Evolutionary conservation across 225 moss, liverwort and hornwort species (phyloP).

Genomic region (Physcomitrium patens): DNA sequence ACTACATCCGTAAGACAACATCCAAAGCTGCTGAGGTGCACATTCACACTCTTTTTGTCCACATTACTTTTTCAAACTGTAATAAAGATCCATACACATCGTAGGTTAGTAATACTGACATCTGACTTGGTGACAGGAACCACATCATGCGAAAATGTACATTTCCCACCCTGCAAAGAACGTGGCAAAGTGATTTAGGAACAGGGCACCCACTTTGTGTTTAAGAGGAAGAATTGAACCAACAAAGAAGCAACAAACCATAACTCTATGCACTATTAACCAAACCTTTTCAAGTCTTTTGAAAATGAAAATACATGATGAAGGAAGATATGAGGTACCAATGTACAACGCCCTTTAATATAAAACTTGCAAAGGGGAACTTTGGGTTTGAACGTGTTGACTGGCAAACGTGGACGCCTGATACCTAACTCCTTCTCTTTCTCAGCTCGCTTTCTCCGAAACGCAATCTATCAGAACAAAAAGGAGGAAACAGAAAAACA

Average conservation of each 20-base stretch:
- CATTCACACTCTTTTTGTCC: slow-evolving; percentile 21
- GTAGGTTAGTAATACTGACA: slow-evolving; percentile 44
- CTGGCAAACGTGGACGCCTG: slow-evolving; percentile 63
- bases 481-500: not conserved
- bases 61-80: not conserved
- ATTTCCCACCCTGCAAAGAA: slow-evolving; percentile 76
- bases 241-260: slow-evolving; percentile 12
- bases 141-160: slow-evolving; percentile 92
- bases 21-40: slow-evolving; percentile 5
- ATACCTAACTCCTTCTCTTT: slow-evolving; percentile 89
- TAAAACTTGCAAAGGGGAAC: slow-evolving; percentile 85
- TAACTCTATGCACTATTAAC: not conserved
- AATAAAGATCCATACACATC: slow-evolving; percentile 11
- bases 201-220: not conserved
- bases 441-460: slow-evolving; percentile 85
- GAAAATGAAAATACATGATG: not conserved
- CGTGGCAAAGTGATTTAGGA: slow-evolving; percentile 1
- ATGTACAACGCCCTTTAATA: slow-evolving; percentile 91
- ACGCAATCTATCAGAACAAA: slow-evolving; percentile 62
- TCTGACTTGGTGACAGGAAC: slow-evolving; percentile 93
- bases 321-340: slow-evolving; percentile 49
- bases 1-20: slow-evolving; percentile 7
- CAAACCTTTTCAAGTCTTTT: not conserved
- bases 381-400: slow-evolving; percentile 62
- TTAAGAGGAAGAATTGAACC: no score